Evolutionary conservation across 2,329 filamentous ascomycete genomes (phyloP), one percentile per base, ranked within the genome.

Genomic region (Diplodia seriata): DNA sequence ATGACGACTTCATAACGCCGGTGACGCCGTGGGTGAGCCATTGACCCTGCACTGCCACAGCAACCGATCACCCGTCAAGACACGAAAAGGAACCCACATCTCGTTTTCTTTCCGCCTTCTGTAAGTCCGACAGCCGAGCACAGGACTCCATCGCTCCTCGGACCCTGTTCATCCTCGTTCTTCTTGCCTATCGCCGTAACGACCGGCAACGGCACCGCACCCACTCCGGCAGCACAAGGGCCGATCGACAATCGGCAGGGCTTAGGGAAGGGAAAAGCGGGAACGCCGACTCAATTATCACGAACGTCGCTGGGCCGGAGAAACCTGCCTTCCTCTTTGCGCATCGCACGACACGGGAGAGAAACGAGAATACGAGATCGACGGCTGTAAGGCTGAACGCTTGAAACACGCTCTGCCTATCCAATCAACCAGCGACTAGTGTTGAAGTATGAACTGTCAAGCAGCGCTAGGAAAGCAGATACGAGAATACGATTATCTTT

Each of bases 161-260:
- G 40, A 51, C 59, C 59, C 29, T 63, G 47, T 33, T 18, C 40
- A 47, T 47, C 23, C 57, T 49, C n/a, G 47, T 31, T 51, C 43
- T 51, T 51, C 47, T 43, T 63, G 59, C 59, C 59, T 51, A 63
- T 63, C 43, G 49, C 15, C 59, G 59, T 63, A 63, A 51, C n/a
- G 43, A 26, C 29, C 43, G 47, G 47, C 57, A 26, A 33, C 31
- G 31, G 31, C 36, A 12, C 59, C 38, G 40, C 56, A 36, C 38
- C 29, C 26, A 4, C n/a, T 40, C 26, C 54, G 54, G 54, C 54
- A n/a, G 20, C 23, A 18, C 15, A 20, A n/a, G 18, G 56, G 29
- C 56, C 20, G 20, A 43, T 29, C 36, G n/a, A 23, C 38, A 36
- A 26, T 12, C 55, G 23, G 55, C 26, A 59, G 55, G 55, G 36